phyloP scores from a whole-genome alignment of 169 alveolate genomes.

The Plasmodium vinckei region DNA sequence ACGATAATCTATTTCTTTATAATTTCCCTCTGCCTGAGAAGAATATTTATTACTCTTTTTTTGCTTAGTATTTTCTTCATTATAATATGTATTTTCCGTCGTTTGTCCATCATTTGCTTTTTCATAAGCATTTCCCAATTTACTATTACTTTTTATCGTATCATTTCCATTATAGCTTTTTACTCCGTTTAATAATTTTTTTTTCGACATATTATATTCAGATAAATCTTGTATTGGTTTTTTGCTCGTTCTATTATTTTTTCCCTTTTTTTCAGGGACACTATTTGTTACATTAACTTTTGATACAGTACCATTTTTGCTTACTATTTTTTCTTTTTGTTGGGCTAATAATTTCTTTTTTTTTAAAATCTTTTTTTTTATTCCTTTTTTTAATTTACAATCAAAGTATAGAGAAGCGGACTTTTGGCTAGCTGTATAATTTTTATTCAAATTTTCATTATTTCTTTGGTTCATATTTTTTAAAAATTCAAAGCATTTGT shows the following conservation, averaged over 20 bases:
- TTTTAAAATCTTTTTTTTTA: constrained; percentile 30
- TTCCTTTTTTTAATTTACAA: constrained; percentile 22
- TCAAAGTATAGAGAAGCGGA: constrained; percentile 25
- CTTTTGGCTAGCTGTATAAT: background rate
- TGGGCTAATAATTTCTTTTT: constrained; percentile 5
- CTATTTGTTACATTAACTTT: constrained; percentile 12
- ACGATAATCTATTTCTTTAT: too few relatives aligned
- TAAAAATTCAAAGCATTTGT: constrained; percentile 64
- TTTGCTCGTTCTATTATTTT: background rate
- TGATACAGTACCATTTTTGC: constrained; percentile 1
- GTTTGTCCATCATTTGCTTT: too few relatives aligned
- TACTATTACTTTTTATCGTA: background rate
- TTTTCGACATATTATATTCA: too few relatives aligned
- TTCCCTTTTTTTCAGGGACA: background rate
- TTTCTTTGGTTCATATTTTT: constrained; percentile 42
- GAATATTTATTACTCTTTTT: too few relatives aligned
- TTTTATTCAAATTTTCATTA: constrained; percentile 20
- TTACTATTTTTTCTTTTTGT: constrained; percentile 35
- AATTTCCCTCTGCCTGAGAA: too few relatives aligned
- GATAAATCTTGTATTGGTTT: too few relatives aligned
- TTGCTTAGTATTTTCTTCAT: too few relatives aligned
- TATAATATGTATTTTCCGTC: too few relatives aligned
- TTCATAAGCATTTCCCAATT: too few relatives aligned
- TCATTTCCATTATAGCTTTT: background rate
- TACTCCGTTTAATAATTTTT: background rate